These are phyloP conservation scores for Scheffersomyces quercinus DNA, from an alignment of 1,139 yeast genomes.

Conservation along the genomic window DNA sequence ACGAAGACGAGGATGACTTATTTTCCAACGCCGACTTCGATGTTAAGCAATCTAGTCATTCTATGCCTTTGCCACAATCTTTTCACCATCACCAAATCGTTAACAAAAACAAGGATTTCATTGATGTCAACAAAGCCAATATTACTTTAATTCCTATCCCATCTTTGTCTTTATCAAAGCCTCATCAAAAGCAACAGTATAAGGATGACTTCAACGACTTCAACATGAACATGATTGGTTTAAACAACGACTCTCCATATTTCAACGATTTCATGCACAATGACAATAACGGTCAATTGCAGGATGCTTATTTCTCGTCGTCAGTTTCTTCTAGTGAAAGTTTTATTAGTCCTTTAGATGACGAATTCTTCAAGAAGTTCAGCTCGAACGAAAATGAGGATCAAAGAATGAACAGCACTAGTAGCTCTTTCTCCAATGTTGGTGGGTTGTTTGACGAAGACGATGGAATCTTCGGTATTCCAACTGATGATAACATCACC, in stretches of 20 bases:
- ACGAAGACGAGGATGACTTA: neutral
- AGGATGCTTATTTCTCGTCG: constrained; percentile 8
- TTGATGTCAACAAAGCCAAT: neutral
- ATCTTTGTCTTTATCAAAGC: neutral
- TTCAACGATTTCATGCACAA: constrained; percentile 14
- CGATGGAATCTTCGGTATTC: neutral
- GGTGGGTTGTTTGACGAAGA: neutral
- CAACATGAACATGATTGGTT: constrained; percentile 10
- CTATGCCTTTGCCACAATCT: constrained; percentile 1
- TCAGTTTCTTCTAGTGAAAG: constrained; percentile 14
- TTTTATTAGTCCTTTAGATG: constrained; percentile 17
- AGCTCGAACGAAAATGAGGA: constrained; percentile 1
- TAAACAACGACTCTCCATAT: constrained; percentile 11
- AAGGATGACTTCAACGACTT: constrained; percentile 8
- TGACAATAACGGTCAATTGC: constrained; percentile 1
- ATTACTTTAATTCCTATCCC: neutral
- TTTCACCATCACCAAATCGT: neutral
- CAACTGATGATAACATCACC: neutral
- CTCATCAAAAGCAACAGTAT: constrained; percentile 1
- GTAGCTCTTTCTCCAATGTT: neutral
- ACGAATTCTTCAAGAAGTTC: constrained; percentile 18
- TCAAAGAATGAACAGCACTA: constrained; percentile 1
- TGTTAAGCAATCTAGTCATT: neutral
- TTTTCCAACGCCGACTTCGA: neutral
- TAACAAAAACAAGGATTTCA: neutral